Conservation (phyloP, 1,284 basidiomycete species). For the Pseudozyma sp. region DNA sequence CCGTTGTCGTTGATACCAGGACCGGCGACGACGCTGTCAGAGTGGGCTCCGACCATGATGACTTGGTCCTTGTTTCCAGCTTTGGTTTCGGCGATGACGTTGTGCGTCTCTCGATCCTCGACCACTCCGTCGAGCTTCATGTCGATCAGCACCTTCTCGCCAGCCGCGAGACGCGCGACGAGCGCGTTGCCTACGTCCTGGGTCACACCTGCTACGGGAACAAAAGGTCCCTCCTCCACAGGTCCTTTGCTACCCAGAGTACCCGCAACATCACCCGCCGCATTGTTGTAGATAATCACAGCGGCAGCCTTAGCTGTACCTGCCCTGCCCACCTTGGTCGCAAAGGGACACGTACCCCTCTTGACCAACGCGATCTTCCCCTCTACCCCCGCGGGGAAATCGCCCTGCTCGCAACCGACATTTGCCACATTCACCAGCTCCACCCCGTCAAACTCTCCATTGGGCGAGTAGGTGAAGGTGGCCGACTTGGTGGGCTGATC, state of each 20-base stretch:
- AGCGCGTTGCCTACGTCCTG: conserved; percentile 18
- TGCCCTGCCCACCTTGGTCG: conserved; percentile 26
- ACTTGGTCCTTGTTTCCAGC: conserved; percentile 30
- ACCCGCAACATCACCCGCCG: conserved; percentile 23
- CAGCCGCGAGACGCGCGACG: conserved; percentile 18
- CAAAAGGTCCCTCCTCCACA: conserved; percentile 29
- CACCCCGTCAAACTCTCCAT: conserved; percentile 25
- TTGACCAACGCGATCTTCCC: conserved; percentile 41
- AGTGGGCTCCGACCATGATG: conserved; percentile 41
- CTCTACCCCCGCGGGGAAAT: conserved; percentile 25
- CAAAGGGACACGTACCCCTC: conserved; percentile 30
- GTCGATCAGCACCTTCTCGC: conserved; percentile 31
- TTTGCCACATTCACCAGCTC: conserved; percentile 32
- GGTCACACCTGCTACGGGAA: conserved; percentile 29
- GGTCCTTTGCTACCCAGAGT: conserved; percentile 26
- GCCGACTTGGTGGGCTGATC: conserved; percentile 14
- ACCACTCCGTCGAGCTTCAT: conserved; percentile 29
- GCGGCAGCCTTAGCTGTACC: conserved; percentile 37
- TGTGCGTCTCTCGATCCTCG: conserved; percentile 35
- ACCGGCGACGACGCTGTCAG: conserved; percentile 34
- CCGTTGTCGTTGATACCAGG: conserved; percentile 52
- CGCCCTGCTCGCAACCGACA: conserved; percentile 31
- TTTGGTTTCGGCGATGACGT: conserved; percentile 42
- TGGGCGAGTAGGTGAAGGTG: conserved; percentile 39
- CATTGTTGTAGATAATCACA: conserved; percentile 38